Conservation (phyloP, 2,329 filamentous ascomycete genomes). For the Niveomyces coronatus region DNA sequence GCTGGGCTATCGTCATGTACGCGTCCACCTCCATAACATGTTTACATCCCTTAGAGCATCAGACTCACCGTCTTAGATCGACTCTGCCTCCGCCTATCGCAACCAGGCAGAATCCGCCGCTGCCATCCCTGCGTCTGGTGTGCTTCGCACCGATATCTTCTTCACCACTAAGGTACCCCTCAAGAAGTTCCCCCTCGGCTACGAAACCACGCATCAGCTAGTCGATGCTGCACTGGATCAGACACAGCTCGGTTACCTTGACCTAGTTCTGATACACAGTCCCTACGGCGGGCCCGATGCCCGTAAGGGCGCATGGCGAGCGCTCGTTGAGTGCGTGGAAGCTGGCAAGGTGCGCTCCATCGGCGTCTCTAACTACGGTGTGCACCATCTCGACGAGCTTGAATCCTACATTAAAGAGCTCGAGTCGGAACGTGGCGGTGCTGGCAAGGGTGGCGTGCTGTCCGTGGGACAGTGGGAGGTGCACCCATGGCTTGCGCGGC, state of each 20-base stretch:
- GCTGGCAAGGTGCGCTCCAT: slow-evolving; percentile 51
- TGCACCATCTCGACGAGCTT: slow-evolving; percentile 52
- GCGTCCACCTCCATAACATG: slow-evolving; percentile 7
- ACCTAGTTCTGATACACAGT: slow-evolving; percentile 53
- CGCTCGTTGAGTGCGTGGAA: slow-evolving; percentile 52
- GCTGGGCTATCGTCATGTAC: slow-evolving; percentile 43
- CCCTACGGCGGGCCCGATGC: slow-evolving; percentile 46
- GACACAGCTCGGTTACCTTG: slow-evolving; percentile 55
- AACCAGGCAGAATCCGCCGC: slow-evolving; percentile 41
- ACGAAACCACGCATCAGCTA: slow-evolving; percentile 52
- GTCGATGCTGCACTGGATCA: slow-evolving; percentile 53
- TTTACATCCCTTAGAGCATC: background rate
- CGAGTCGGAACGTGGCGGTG: slow-evolving; percentile 45
- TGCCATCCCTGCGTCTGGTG: slow-evolving; percentile 29
- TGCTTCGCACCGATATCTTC: slow-evolving; percentile 40
- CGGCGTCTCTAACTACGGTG: slow-evolving; percentile 55
- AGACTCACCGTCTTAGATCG: slow-evolving; percentile 27
- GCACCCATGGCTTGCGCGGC: slow-evolving; percentile 77
- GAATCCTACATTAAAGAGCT: slow-evolving; percentile 49
- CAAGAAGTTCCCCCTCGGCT: slow-evolving; percentile 32
- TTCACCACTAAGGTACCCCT: slow-evolving; percentile 47
- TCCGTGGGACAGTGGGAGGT: slow-evolving; percentile 83
- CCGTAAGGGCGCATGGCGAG: slow-evolving; percentile 51
- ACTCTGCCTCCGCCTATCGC: slow-evolving; percentile 41
- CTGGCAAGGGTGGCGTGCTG: slow-evolving; percentile 58